Percentiles rank a stretch among this genome's conserved stretches.
Evolutionary conservation across 1,139 yeast species (phyloP).

Genomic region (Kurtzmaniella natalensis): DNA sequence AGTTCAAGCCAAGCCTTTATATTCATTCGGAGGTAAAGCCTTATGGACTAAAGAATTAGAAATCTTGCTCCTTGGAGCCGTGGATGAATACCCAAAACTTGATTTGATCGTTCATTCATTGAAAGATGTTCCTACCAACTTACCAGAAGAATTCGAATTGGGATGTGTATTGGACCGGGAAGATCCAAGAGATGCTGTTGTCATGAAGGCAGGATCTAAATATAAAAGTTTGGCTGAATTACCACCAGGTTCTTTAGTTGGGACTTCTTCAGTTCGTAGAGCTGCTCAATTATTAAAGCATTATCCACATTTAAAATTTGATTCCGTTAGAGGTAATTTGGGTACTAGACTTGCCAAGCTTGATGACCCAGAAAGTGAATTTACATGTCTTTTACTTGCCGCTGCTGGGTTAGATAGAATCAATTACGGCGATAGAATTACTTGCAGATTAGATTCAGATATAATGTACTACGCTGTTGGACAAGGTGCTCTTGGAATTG

Average conservation of each 20-base stretch:
- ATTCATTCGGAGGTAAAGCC: conserved; percentile 93
- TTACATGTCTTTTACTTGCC: conserved; percentile 78
- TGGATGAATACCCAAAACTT: conserved; percentile 63
- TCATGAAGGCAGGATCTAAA: conserved; percentile 65
- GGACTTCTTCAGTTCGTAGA: conserved; percentile 91
- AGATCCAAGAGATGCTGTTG: conserved; percentile 91
- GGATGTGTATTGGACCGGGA: conserved; percentile 86
- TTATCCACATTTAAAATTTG: conserved; percentile 43
- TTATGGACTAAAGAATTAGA: conserved; percentile 96
- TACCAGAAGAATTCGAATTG: conserved; percentile 85
- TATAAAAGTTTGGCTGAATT: conserved; percentile 65
- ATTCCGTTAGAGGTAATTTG: conserved; percentile 84
- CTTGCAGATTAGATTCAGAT: conserved; percentile 64
- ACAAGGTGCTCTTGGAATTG: conserved; percentile 95
- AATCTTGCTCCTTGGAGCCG: conserved; percentile 58
- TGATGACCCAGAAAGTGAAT: conserved; percentile 65
- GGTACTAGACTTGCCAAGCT: conserved; percentile 78
- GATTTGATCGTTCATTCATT: conserved; percentile 92
- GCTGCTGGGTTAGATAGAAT: conserved; percentile 85
- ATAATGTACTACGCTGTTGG: conserved; percentile 97
- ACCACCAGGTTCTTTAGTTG: conserved; percentile 84
- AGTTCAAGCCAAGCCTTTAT: conserved; percentile 77
- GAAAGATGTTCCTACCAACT: conserved; percentile 90
- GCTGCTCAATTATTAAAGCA: conserved; percentile 58
- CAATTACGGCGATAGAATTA: conserved; percentile 68